Evolutionary conservation across 768 basidiomycete species (phyloP).

Genomic region (Stropharia rugosoannulata): DNA sequence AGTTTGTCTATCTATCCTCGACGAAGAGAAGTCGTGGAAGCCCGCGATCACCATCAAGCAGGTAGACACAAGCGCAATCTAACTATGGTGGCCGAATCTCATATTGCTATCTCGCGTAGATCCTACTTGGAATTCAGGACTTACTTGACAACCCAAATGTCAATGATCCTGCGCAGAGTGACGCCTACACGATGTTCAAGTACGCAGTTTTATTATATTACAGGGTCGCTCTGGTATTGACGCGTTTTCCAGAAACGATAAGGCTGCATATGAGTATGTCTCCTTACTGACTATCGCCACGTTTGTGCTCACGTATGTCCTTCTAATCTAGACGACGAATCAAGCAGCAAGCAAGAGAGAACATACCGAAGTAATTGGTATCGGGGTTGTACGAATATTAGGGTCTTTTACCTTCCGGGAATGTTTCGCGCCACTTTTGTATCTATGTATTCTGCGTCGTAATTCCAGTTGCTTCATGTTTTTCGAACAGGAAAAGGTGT

Average conservation of each 20-base stretch:
- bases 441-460: constrained; percentile 12
- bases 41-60: constrained; percentile 99
- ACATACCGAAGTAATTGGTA: constrained; percentile 71
- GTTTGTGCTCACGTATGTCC: not conserved
- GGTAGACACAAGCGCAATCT: constrained; percentile 39
- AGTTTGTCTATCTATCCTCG: constrained; percentile 95
- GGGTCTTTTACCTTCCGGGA: not conserved
- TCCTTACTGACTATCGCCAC: not conserved
- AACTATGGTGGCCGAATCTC: not conserved
- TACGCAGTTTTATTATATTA: constrained; percentile 37
- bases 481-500: too few species aligned
- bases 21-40: constrained; percentile 99
- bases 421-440: not conserved
- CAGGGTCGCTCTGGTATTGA: not conserved
- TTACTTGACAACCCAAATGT: constrained; percentile 94
- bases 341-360: constrained; percentile 84
- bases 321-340: constrained; percentile 63
- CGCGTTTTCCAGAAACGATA: constrained; percentile 73
- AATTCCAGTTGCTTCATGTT: constrained; percentile 1
- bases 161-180: constrained; percentile 96
- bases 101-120: constrained; percentile 46
- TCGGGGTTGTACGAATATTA: not conserved
- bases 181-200: constrained; percentile 99
- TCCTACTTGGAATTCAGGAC: constrained; percentile 94
- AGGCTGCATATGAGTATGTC: constrained; percentile 86